A percentile compares a stretch with the other conserved stretches of the same genome.
These are phyloP conservation scores for Staphylotrichum tortipilum DNA, from an alignment of 495 filamentous ascomycete species.

Conservation along the genomic window DNA sequence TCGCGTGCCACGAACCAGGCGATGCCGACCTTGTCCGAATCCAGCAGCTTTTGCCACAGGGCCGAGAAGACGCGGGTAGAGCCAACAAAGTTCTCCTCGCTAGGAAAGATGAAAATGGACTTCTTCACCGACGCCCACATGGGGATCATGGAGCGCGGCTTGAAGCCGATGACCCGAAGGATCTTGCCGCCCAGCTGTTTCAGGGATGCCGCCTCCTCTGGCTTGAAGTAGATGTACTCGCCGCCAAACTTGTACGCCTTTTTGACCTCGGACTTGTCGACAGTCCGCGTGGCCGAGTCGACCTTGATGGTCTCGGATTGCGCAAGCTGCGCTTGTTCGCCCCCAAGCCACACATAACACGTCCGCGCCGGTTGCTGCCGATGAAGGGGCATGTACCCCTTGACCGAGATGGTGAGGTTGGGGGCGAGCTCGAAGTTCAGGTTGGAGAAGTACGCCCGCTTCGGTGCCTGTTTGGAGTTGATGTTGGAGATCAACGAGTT, in stretches of 20 bases:
- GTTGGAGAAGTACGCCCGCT: constrained; percentile 76
- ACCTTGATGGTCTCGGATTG: constrained; percentile 61
- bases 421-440: constrained; percentile 81
- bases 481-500: constrained; percentile 80
- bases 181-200: constrained; percentile 61
- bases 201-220: constrained; percentile 69
- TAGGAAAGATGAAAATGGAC: constrained; percentile 88
- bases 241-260: constrained; percentile 96
- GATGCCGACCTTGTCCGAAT: constrained; percentile 67
- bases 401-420: constrained; percentile 76
- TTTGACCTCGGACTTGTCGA: constrained; percentile 74
- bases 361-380: constrained; percentile 68
- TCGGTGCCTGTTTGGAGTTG: constrained; percentile 82
- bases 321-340: constrained; percentile 74
- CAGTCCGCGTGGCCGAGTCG: constrained; percentile 63
- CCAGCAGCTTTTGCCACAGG: constrained; percentile 75
- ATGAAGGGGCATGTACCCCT: constrained; percentile 84
- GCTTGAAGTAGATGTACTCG: constrained; percentile 75
- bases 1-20: constrained; percentile 83
- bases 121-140: constrained; percentile 81
- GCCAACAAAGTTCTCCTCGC: constrained; percentile 80
- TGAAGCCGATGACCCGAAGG: constrained; percentile 92
- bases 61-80: constrained; percentile 90
- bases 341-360: constrained; percentile 77
- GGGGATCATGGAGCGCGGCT: constrained; percentile 62